These are phyloP conservation scores for Rhodotorula taiwanensis DNA, from an alignment of 768 basidiomycete genomes.

Conservation along the genomic window DNA sequence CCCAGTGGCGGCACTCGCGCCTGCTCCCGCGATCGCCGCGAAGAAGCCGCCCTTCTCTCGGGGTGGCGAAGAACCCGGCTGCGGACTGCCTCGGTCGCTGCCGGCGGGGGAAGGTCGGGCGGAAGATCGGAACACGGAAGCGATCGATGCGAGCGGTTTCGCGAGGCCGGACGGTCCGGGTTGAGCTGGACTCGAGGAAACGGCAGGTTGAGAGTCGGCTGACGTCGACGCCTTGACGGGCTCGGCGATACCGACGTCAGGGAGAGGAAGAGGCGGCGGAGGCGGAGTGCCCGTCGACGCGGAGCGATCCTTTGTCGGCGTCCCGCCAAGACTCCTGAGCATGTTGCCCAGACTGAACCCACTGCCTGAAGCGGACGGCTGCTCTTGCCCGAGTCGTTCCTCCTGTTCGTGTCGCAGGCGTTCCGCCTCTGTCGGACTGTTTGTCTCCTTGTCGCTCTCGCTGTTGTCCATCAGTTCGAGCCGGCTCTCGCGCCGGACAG, in stretches of 20 bases:
- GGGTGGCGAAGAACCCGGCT: not conserved
- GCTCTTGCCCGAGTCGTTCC: not conserved
- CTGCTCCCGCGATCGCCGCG: not conserved
- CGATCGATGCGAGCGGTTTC: slow-evolving; percentile 34
- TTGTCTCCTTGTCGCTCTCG: slow-evolving; percentile 3
- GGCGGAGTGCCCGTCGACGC: not conserved
- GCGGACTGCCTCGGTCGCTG: not conserved
- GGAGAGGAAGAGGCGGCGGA: not conserved
- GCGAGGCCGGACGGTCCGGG: slow-evolving; percentile 4
- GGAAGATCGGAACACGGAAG: slow-evolving; percentile 32
- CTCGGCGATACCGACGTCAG: not conserved
- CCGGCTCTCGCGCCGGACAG: not conserved
- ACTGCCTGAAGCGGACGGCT: not conserved
- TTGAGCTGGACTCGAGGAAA: too few species aligned
- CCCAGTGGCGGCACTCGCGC: not conserved
- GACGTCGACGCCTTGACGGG: not conserved
- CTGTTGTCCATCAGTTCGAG: slow-evolving; percentile 19
- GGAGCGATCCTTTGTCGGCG: not conserved
- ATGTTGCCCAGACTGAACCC: slow-evolving; percentile 12
- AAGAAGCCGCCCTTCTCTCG: slow-evolving; percentile 1
- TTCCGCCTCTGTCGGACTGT: not conserved
- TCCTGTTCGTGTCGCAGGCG: not conserved
- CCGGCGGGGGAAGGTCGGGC: not conserved
- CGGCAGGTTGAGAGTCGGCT: not conserved
- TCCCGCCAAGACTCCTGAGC: slow-evolving; percentile 11